phyloP scores from a whole-genome alignment of 23 red algal genomes.

The Rhodosorus marinus region DNA sequence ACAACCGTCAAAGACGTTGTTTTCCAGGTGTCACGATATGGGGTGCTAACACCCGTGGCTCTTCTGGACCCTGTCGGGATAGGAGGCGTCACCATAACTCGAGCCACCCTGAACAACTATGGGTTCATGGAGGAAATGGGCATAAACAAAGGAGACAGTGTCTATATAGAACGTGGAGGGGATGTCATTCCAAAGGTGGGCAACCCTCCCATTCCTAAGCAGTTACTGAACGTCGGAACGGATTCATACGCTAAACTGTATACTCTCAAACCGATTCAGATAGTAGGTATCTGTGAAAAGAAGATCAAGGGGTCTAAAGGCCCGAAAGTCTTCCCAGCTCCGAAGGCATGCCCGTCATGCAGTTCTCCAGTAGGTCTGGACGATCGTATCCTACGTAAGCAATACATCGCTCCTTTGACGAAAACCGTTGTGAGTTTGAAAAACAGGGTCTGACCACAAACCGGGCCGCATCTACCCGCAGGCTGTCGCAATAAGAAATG shows the following conservation, averaged over 20 bases:
- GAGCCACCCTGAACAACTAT: constrained; percentile 68
- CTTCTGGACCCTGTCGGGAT: constrained; percentile 26
- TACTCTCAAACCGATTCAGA: constrained; percentile 26
- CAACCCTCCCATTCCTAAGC: constrained; percentile 1
- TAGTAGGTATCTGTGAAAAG: background rate
- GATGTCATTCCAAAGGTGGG: constrained; percentile 70
- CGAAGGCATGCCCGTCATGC: background rate
- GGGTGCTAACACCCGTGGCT: constrained; percentile 65
- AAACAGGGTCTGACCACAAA: background rate
- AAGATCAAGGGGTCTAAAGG: constrained; percentile 9
- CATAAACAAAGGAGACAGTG: constrained; percentile 12
- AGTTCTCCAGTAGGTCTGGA: background rate
- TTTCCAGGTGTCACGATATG: constrained; percentile 48
- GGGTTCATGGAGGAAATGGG: constrained; percentile 22
- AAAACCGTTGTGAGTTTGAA: background rate
- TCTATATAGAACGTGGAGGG: constrained; percentile 31
- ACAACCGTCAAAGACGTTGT: constrained; percentile 29
- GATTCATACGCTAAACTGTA: background rate
- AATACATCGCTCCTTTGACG: background rate
- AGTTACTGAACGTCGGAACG: background rate
- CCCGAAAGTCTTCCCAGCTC: no score
- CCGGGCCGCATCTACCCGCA: background rate
- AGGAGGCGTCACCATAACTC: constrained; percentile 32
- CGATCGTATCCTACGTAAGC: background rate
- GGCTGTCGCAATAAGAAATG: constrained; percentile 28